Evolutionary conservation across 192 early-diverging fungal genomes (phyloP).

Genomic region (Borealophlyctis nickersoniae): DNA sequence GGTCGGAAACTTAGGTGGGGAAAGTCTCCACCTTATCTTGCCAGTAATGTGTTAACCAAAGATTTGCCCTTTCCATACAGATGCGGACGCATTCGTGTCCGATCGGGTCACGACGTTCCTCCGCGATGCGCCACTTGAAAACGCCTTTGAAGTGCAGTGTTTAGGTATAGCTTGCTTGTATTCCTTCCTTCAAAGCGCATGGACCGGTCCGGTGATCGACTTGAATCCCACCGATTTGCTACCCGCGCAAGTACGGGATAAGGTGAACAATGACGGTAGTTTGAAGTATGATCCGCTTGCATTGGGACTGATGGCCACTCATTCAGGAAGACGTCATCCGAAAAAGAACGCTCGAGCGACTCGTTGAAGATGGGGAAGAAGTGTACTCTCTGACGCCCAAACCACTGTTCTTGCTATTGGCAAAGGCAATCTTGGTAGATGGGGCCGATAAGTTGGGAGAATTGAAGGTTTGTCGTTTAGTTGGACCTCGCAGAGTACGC

Average conservation of each 20-base stretch:
- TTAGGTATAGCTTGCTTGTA: slow-evolving; percentile 72
- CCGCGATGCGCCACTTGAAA: too few relatives aligned
- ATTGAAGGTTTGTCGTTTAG: neutral
- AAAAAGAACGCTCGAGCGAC: slow-evolving; percentile 30
- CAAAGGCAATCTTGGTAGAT: slow-evolving; percentile 65
- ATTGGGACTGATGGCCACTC: neutral
- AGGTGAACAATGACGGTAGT: too few relatives aligned
- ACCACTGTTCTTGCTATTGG: slow-evolving; percentile 66
- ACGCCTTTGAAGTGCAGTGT: slow-evolving; percentile 41
- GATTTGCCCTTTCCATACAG: too few relatives aligned
- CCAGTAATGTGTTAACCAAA: too few relatives aligned
- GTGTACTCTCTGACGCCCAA: slow-evolving; percentile 74
- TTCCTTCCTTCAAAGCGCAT: slow-evolving; percentile 79
- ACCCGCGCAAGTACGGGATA: slow-evolving; percentile 31
- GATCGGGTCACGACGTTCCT: too few relatives aligned
- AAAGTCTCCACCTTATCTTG: too few relatives aligned
- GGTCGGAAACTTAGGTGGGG: too few relatives aligned
- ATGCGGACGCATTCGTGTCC: too few relatives aligned
- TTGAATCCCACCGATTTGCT: slow-evolving; percentile 60
- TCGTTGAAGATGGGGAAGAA: slow-evolving; percentile 80
- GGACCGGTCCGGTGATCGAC: slow-evolving; percentile 80
- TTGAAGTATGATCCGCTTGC: neutral
- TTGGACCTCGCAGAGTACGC: neutral
- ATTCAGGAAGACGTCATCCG: slow-evolving; percentile 5
- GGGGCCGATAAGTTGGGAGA: slow-evolving; percentile 17